Base-by-base conservation (phyloP, 148 eudicot species). In the Rhododendron griersonianum region DNA sequence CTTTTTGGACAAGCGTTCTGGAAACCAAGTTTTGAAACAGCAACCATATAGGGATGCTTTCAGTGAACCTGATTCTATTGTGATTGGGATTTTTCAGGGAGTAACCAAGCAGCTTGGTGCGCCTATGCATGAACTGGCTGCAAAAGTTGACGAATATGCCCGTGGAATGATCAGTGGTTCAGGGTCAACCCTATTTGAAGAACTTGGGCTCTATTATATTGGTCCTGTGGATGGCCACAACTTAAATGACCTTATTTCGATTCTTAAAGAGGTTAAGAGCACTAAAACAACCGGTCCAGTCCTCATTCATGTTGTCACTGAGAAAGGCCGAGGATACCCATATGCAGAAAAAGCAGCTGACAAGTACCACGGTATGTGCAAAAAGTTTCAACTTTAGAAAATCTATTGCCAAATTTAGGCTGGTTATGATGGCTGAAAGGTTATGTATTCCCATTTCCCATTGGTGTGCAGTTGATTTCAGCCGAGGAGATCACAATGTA, bases 171-270 rank as follows among this genome's bases (percentile, higher is more conserved):
- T 96, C 85, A 96, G 99, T 88, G 99, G 99, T 67, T 89, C 98
- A 23, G 99, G 98, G 59, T 94, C 99, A 37, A 91, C 93, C 30
- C 88, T 96, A 86, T 96, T 96, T 88, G 98, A 95, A 92, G 99
- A 96, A 90, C 98, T 96, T 78, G 99, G 98, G 69, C 93, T 96
- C 37, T 96, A 96, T 88, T 96, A 96, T 59, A 96, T 96, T 84
- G 99, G 99, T 51, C 99, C 99, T 9, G 99, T 96, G 18, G 99
- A 96, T 90, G 99, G 99, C 84, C 99, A 96, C 88, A 96, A 89
- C 88, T 89, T 96, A 30, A 94, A 95, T 88, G 99, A 96, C 89
- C 95, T 96, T 84, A 87, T 91, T 88, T 90, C 99, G 44, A 96
- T 96, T 88, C 93, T 96, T 45, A 90, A 86, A 84, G 99, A 96